phyloP scores from a whole-genome alignment of 192 early-diverging fungal genomes.

The Backusella macrospora region DNA sequence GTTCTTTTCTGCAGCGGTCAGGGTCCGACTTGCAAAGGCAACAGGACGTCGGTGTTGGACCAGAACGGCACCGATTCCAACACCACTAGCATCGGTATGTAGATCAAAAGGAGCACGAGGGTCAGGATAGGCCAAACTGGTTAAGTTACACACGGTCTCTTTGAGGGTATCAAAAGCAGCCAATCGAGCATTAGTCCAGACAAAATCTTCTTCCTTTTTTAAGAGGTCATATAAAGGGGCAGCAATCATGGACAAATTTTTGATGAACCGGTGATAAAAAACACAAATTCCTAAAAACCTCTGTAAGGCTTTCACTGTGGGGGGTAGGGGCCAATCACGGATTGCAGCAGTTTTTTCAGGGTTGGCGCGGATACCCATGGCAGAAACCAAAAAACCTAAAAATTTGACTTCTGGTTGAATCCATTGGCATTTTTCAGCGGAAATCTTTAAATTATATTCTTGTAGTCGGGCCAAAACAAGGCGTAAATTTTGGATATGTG shows the following conservation, averaged over 20 bases:
- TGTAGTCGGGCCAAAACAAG: constrained; percentile 8
- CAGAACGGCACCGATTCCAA: not conserved
- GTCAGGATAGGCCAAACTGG: not conserved
- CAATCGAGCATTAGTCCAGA: not conserved
- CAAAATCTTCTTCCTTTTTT: not conserved
- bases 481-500: constrained; percentile 33
- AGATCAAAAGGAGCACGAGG: not conserved
- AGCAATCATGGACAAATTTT: constrained; percentile 8
- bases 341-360: constrained; percentile 10
- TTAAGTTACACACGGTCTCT: not conserved
- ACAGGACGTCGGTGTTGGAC: not conserved
- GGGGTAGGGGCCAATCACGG: not conserved
- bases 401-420: not conserved
- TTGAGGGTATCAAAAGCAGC: not conserved
- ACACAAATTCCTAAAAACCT: constrained; percentile 29
- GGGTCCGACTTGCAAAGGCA: not conserved
- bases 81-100: not conserved
- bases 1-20: constrained; percentile 15
- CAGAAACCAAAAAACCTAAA: constrained; percentile 21
- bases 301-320: not conserved
- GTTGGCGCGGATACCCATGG: not conserved
- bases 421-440: constrained; percentile 24
- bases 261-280: constrained; percentile 33
- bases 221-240: constrained; percentile 23
- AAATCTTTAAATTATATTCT: not conserved